Percentiles rank a stretch among this genome's conserved stretches.
phyloP scores from a whole-genome alignment of 1,139 yeast genomes.

The Taphrina wiesneri region DNA sequence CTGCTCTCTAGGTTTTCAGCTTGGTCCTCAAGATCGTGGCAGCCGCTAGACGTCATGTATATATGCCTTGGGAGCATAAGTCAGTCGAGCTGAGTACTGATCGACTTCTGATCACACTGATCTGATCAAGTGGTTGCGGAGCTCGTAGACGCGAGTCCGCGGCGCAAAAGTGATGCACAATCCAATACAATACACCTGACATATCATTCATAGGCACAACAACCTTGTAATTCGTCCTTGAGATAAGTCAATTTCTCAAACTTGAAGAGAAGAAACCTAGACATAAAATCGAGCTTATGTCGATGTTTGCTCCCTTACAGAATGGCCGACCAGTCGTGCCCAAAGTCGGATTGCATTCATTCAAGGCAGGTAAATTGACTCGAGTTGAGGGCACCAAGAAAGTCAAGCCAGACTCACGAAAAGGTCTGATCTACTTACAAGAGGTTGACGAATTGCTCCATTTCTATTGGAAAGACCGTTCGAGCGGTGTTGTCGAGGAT shows the following conservation, averaged over 20 bases:
- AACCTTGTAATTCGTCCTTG: background rate
- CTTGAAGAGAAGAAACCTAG: background rate
- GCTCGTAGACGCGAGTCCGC: slow-evolving; percentile 7
- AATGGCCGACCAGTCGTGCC: background rate
- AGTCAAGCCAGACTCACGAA: slow-evolving; percentile 37
- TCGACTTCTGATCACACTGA: background rate
- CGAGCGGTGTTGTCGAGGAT: slow-evolving; percentile 26
- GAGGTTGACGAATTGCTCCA: slow-evolving; percentile 37
- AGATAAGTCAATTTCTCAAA: no score
- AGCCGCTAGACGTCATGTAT: no score
- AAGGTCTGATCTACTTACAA: slow-evolving; percentile 34
- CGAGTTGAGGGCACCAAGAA: slow-evolving; percentile 43
- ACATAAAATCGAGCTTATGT: background rate
- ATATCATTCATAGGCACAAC: background rate
- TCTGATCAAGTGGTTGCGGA: background rate
- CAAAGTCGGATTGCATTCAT: slow-evolving; percentile 18
- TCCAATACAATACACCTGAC: background rate
- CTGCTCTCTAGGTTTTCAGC: no score
- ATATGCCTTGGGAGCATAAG: no score
- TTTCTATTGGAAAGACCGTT: slow-evolving; percentile 37
- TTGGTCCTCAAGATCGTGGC: no score
- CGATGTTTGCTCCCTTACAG: slow-evolving; percentile 2
- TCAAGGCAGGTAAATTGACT: slow-evolving; percentile 37
- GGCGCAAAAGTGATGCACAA: background rate
- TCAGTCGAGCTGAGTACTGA: no score